A percentile compares a stretch with the other conserved stretches of the same genome.
These are phyloP conservation scores for Saksenaea vasiformis DNA, from an alignment of 371 early-diverging fungal species.

Conservation along the genomic window DNA sequence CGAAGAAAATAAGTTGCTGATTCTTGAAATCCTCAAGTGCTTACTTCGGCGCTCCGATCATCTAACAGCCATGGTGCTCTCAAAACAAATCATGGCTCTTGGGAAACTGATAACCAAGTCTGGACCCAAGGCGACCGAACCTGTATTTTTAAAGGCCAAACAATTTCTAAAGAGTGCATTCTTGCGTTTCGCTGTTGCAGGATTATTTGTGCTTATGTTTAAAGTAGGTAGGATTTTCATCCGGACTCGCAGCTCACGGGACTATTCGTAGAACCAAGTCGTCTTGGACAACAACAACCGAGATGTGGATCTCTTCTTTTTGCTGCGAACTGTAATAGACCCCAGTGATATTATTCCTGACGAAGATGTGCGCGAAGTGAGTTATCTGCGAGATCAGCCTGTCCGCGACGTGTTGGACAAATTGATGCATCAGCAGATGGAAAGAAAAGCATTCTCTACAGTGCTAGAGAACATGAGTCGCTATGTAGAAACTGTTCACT, in stretches of 20 bases:
- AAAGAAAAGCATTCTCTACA: constrained; percentile 56
- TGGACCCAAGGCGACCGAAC: constrained; percentile 46
- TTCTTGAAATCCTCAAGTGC: constrained; percentile 57
- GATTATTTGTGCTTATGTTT: constrained; percentile 64
- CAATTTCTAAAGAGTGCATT: constrained; percentile 62
- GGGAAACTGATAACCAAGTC: constrained; percentile 58
- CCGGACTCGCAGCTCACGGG: neutral
- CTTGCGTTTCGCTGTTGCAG: constrained; percentile 61
- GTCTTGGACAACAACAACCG: constrained; percentile 37
- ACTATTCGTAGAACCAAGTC: constrained; percentile 43
- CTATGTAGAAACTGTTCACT: constrained; percentile 60
- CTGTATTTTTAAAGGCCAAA: constrained; percentile 55
- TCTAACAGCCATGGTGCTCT: constrained; percentile 61
- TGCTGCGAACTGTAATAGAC: constrained; percentile 56
- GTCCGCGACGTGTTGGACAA: constrained; percentile 64
- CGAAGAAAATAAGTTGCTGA: constrained; percentile 61
- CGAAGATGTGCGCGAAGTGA: constrained; percentile 47
- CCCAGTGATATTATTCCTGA: constrained; percentile 57
- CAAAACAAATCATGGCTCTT: constrained; percentile 61
- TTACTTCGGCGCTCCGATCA: constrained; percentile 59
- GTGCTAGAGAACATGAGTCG: constrained; percentile 56
- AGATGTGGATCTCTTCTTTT: constrained; percentile 61
- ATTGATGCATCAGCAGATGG: constrained; percentile 60
- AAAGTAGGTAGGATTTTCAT: constrained; percentile 35
- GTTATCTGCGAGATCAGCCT: constrained; percentile 62